Evolutionary conservation across 352 stramenopile species (phyloP).

Genomic region (Globisporangium spinosum): DNA sequence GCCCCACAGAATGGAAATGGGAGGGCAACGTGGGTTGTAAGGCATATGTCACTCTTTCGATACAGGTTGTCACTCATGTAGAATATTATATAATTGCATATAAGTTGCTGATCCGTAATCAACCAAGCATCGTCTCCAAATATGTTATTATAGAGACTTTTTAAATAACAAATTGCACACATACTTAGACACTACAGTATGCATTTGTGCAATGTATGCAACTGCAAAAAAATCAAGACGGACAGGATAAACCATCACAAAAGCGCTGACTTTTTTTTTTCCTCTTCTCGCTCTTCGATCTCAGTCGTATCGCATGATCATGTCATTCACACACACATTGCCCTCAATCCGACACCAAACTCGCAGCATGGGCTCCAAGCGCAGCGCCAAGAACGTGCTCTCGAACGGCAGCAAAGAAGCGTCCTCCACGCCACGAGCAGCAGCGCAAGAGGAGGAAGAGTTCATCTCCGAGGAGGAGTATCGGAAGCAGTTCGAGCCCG

Average conservation of each 20-base stretch:
- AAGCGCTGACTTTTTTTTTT: conserved; percentile 9
- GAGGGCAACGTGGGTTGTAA: neutral
- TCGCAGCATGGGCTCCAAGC: conserved; percentile 11
- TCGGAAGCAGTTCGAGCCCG: conserved; percentile 64
- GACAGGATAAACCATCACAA: neutral
- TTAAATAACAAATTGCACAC: neutral
- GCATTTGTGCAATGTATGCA: neutral
- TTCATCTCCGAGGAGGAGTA: conserved; percentile 51
- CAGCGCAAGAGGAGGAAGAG: conserved; percentile 25
- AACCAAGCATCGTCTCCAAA: neutral
- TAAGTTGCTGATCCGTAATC: neutral
- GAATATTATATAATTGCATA: neutral
- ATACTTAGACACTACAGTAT: neutral
- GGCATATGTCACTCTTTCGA: neutral
- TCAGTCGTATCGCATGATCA: neutral
- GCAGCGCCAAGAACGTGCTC: conserved; percentile 17
- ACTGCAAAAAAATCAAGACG: neutral
- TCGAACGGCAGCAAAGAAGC: neutral
- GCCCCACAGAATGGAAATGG: neutral
- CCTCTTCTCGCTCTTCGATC: neutral
- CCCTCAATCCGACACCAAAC: neutral
- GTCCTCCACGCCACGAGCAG: neutral
- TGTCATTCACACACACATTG: neutral
- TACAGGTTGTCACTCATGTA: neutral
- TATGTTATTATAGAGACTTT: neutral